phyloP scores from a whole-genome alignment of 129 eudicot species.

The Solidago caesia region DNA sequence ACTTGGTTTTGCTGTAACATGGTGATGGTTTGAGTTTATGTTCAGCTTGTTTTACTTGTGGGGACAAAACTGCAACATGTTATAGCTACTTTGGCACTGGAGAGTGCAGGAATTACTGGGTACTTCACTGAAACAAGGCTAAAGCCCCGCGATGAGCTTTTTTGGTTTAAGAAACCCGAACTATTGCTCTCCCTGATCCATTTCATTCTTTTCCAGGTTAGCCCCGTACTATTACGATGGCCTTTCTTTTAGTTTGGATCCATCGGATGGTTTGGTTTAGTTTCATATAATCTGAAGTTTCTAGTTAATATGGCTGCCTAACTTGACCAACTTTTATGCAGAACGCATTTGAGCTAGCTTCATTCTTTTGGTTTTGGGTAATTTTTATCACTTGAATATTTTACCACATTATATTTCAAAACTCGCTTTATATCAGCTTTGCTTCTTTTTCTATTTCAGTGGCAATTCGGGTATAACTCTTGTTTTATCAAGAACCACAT shows the following conservation, averaged over 20 bases:
- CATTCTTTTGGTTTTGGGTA: conserved; percentile 99
- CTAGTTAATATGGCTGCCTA: conserved; percentile 10
- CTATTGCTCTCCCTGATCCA: conserved; percentile 73
- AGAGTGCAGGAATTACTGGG: conserved; percentile 82
- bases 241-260: too few species aligned
- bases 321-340: conserved; percentile 38
- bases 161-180: conserved; percentile 97
- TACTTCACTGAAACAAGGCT: conserved; percentile 58
- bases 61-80: conserved; percentile 93
- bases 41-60: conserved; percentile 87
- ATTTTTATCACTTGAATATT: conserved; percentile 19
- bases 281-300: neutral
- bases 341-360: conserved; percentile 98
- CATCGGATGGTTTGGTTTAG: too few species aligned
- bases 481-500: conserved; percentile 87
- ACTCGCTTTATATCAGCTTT: neutral
- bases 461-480: conserved; percentile 94
- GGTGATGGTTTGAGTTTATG: neutral
- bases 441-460: conserved; percentile 50
- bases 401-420: neutral
- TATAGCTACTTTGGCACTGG: conserved; percentile 89
- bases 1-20: neutral
- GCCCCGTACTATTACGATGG: neutral
- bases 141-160: conserved; percentile 94
- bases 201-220: conserved; percentile 96